Percentiles rank a stretch among this genome's conserved stretches.
These are phyloP conservation scores for Boletus sp. DNA, from an alignment of 768 basidiomycete genomes.

Conservation along the genomic window DNA sequence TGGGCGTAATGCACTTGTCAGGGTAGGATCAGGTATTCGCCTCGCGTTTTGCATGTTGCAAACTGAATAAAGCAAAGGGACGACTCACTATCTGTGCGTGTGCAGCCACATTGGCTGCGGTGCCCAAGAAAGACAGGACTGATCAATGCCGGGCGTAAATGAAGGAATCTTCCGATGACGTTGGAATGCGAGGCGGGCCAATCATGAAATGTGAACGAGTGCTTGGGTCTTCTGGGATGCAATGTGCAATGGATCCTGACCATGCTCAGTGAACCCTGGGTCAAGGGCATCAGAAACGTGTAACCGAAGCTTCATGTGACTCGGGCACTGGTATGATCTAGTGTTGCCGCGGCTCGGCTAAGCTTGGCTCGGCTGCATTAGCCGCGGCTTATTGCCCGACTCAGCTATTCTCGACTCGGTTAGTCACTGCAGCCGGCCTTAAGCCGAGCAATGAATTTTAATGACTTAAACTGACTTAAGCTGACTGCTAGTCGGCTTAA, in stretches of 20 bases:
- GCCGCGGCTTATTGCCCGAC: no score
- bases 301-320: neutral
- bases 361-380: no score
- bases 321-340: no score
- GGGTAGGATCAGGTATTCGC: neutral
- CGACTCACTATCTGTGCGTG: neutral
- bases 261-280: conserved; percentile 3
- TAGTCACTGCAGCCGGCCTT: no score
- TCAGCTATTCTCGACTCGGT: no score
- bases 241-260: neutral
- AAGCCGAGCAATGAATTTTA: no score
- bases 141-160: neutral
- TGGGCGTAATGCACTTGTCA: conserved; percentile 6
- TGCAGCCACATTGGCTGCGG: neutral
- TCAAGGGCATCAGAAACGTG: conserved; percentile 4
- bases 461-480: no score
- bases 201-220: neutral
- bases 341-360: no score
- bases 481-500: no score
- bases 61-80: neutral
- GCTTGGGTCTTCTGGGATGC: neutral
- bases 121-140: neutral
- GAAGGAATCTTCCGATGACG: no score
- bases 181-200: neutral
- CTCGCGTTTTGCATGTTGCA: conserved; percentile 15